Evolutionary conservation across 2,329 filamentous ascomycete species (phyloP).

Genomic region (Fusarium dlaminii): DNA sequence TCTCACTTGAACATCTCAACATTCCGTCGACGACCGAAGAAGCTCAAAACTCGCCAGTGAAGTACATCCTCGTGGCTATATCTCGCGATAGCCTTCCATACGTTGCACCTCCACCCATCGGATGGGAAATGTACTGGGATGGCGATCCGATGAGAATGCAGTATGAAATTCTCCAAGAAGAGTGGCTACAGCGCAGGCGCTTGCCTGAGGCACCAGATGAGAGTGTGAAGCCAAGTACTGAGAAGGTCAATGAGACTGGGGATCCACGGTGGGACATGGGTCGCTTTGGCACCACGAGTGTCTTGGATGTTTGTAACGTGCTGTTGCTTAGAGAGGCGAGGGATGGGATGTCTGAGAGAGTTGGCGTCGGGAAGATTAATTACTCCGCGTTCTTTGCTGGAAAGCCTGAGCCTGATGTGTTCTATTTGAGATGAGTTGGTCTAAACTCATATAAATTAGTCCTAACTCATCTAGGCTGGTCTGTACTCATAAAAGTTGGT

Average conservation of each 20-base stretch:
- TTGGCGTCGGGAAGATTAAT: slow-evolving; percentile 8
- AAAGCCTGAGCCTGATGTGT: slow-evolving; percentile 2
- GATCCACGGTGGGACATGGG: slow-evolving; percentile 15
- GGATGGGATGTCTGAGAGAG: neutral
- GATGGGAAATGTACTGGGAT: slow-evolving; percentile 14
- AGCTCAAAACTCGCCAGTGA: fast-evolving
- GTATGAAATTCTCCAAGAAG: neutral
- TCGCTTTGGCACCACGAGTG: neutral
- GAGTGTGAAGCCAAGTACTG: neutral
- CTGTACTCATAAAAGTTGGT: too few species aligned
- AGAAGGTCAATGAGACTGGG: slow-evolving; percentile 6
- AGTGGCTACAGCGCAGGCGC: neutral
- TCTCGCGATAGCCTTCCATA: slow-evolving; percentile 1
- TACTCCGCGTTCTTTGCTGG: neutral
- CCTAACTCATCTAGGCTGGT: neutral
- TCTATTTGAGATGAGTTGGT: neutral
- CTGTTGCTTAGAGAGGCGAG: neutral
- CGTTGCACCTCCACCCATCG: neutral
- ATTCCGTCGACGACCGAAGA: neutral
- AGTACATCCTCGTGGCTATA: slow-evolving; percentile 2
- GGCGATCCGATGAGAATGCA: neutral
- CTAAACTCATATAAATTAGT: neutral
- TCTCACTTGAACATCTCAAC: neutral
- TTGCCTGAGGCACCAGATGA: neutral
- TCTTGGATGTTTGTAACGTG: slow-evolving; percentile 16